Conservation (phyloP, 1,284 basidiomycete genomes). For the Sporisorium iseilematis-ciliati region DNA sequence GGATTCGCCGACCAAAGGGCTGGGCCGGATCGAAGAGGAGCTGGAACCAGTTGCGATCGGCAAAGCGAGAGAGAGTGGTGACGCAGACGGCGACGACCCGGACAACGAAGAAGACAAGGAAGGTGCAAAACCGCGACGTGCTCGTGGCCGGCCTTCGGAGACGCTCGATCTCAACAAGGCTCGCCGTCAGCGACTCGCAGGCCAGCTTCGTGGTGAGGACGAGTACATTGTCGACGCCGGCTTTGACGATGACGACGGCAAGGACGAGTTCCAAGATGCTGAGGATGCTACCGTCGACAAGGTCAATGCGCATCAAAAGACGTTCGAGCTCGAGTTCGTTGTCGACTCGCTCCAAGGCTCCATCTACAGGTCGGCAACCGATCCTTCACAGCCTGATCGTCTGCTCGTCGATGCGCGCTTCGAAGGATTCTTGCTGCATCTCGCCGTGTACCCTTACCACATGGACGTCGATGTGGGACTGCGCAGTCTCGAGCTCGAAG, state of each 20-base stretch:
- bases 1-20: conserved; percentile 27
- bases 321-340: conserved; percentile 88
- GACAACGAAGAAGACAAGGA: conserved; percentile 26
- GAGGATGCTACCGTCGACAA: conserved; percentile 63
- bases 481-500: conserved; percentile 74
- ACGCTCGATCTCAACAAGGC: conserved; percentile 60
- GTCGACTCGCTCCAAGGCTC: conserved; percentile 89
- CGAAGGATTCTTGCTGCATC: conserved; percentile 76
- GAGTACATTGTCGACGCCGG: conserved; percentile 59
- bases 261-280: conserved; percentile 62
- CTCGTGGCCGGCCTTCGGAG: conserved; percentile 31
- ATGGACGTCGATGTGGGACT: conserved; percentile 89
- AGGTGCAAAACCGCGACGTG: conserved; percentile 17
- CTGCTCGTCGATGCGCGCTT: conserved; percentile 84
- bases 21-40: conserved; percentile 48
- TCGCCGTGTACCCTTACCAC: conserved; percentile 72
- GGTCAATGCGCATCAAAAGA: conserved; percentile 78
- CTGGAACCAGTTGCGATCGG: conserved; percentile 34
- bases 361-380: conserved; percentile 78
- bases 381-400: conserved; percentile 76
- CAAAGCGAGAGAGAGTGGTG: conserved; percentile 9
- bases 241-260: conserved; percentile 58
- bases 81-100: conserved; percentile 11
- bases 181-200: conserved; percentile 55
- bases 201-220: conserved; percentile 61